phyloP scores from a whole-genome alignment of 352 stramenopile genomes.

The Phytophthora uliginosa region DNA sequence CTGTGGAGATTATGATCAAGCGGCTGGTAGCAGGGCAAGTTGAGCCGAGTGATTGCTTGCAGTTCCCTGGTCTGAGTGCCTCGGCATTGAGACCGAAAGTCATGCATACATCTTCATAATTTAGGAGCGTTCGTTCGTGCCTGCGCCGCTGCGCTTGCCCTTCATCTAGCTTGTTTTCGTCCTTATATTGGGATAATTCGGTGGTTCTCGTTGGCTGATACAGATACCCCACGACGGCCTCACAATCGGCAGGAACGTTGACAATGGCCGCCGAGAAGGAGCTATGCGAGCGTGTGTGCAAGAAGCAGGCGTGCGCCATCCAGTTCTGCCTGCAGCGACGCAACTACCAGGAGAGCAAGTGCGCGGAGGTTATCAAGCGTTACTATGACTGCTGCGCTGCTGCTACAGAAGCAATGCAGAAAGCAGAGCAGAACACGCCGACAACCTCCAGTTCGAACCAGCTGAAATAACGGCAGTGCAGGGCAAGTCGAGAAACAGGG shows the following conservation, averaged over 20 bases:
- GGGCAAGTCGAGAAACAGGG: neutral
- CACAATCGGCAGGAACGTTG: conserved; percentile 18
- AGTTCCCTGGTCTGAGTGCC: neutral
- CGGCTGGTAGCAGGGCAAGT: conserved; percentile 2
- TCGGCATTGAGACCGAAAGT: conserved; percentile 25
- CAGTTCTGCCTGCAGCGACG: conserved; percentile 84
- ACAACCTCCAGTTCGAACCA: neutral
- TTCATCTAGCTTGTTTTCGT: neutral
- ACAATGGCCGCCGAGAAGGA: conserved; percentile 35
- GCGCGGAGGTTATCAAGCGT: conserved; percentile 62
- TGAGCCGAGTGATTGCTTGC: conserved; percentile 7
- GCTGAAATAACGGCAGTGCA: neutral
- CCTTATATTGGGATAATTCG: conserved; percentile 6
- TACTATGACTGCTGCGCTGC: conserved; percentile 82
- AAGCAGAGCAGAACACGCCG: conserved; percentile 28
- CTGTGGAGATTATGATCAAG: conserved; percentile 23
- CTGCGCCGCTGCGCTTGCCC: neutral
- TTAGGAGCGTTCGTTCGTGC: conserved; percentile 36
- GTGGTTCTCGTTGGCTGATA: conserved; percentile 17
- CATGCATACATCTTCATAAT: conserved; percentile 43
- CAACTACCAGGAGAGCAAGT: conserved; percentile 82
- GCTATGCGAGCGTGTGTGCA: conserved; percentile 72
- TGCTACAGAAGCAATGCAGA: conserved; percentile 39
- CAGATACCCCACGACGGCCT: conserved; percentile 13
- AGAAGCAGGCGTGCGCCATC: conserved; percentile 83